These are phyloP conservation scores for Saturnispora besseyi DNA, from an alignment of 805 yeast species.

Conservation along the genomic window DNA sequence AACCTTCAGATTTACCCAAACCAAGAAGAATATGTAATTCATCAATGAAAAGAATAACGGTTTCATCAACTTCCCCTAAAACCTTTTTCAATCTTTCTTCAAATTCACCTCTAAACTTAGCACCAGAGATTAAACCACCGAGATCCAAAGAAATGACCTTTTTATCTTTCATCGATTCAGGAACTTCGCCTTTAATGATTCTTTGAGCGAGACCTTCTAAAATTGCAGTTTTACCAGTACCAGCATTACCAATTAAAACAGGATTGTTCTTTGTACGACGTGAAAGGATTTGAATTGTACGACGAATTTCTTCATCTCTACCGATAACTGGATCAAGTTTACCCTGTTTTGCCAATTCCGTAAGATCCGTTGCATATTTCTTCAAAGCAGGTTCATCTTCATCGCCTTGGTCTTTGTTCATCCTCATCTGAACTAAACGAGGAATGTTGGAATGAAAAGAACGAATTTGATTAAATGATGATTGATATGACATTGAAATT, in stretches of 20 bases:
- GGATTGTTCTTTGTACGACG: slow-evolving; percentile 95
- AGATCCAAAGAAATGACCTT: slow-evolving; percentile 76
- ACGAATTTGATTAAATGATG: slow-evolving; percentile 2
- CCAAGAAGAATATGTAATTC: slow-evolving; percentile 87
- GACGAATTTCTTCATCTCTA: slow-evolving; percentile 85
- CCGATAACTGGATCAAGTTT: slow-evolving; percentile 96
- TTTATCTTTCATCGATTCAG: slow-evolving; percentile 86
- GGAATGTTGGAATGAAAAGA: slow-evolving; percentile 14
- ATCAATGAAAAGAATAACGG: slow-evolving; percentile 76
- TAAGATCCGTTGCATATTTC: slow-evolving; percentile 77
- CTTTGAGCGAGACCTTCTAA: slow-evolving; percentile 96
- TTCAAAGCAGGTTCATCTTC: slow-evolving; percentile 68
- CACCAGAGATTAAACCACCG: slow-evolving; percentile 87
- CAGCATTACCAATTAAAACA: slow-evolving; percentile 90
- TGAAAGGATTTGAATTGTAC: slow-evolving; percentile 87
- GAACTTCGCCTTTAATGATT: slow-evolving; percentile 85
- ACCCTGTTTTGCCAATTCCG: slow-evolving; percentile 80
- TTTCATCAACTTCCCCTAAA: slow-evolving; percentile 72
- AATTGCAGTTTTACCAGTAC: slow-evolving; percentile 96
- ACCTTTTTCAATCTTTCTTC: slow-evolving; percentile 82
- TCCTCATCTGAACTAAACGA: slow-evolving; percentile 21
- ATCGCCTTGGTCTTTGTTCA: slow-evolving; percentile 28
- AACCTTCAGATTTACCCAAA: slow-evolving; percentile 86
- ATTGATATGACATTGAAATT: background rate
- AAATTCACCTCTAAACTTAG: slow-evolving; percentile 93